Evolutionary conservation across 2,329 filamentous ascomycete species (phyloP), one percentile per base, ranked within the genome.

Genomic region (Cytospora chrysosperma): DNA sequence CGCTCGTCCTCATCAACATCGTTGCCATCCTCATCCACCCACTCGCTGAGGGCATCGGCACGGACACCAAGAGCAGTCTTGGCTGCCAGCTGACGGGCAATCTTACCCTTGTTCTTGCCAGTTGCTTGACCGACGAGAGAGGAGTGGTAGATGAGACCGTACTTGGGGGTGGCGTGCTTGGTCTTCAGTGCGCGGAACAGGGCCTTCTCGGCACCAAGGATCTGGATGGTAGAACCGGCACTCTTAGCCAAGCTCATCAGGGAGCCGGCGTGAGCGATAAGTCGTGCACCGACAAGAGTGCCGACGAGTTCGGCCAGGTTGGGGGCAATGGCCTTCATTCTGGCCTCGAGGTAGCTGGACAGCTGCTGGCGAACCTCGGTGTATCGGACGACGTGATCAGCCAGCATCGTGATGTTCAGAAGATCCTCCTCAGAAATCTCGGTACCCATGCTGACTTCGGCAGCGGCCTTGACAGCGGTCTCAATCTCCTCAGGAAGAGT

Each of bases 91-190:
- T 97, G 93, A 85, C 95, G 92, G 50, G 95, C 95, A 74, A 99
- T 97, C 84, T 99, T 99, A 72, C 95, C 95, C 88, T 99, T 99
- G 84, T 98, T 98, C 82, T 92, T 94, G 72, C 95, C 95, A 24
- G 92, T 96, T 32, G 95, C 95, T 81, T 99, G 95, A 52, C 95
- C 96, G 69, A 99, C 96, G 53, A 99, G 86, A 30, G 92, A 95
- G 56, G 91, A 90, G 78, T 96, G 91, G 80, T 95, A 96, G 75
- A 96, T 92, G 68, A 96, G 85, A 85, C 95, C 95, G 73, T 98
- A 99, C 80, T 98, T 99, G 74, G 95, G 95, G 47, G 95, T 99
- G 74, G 97, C 93, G 78, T 98, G 94, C 85, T 99, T 98, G 56
- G 95, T 99, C 87, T 99, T 99, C 68, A 99, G 84, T 24, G 95